phyloP scores from a whole-genome alignment of 768 basidiomycete species.

The Naganishia kalamii region DNA sequence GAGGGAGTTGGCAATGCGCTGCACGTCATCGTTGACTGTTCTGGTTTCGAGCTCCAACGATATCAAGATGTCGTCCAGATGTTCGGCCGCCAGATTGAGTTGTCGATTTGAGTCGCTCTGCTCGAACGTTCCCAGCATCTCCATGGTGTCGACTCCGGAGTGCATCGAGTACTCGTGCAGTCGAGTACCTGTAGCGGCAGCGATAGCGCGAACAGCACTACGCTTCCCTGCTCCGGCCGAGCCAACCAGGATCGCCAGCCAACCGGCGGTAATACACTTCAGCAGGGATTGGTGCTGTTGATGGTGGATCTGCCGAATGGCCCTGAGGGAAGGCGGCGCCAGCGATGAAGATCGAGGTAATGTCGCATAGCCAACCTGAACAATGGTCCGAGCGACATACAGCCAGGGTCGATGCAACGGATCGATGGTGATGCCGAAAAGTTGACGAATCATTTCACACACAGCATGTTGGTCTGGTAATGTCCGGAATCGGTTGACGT shows the following conservation, averaged over 20 bases:
- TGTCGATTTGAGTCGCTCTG: conserved; percentile 59
- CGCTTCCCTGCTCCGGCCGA: conserved; percentile 71
- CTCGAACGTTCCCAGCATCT: conserved; percentile 92
- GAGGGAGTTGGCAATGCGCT: not conserved
- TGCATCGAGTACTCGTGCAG: conserved; percentile 73
- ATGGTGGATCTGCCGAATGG: conserved; percentile 60
- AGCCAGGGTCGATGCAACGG: conserved; percentile 45
- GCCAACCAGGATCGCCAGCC: conserved; percentile 86
- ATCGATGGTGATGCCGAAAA: conserved; percentile 51
- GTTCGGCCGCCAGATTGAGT: not conserved
- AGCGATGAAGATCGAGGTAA: conserved; percentile 43
- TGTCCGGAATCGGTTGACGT: conserved; percentile 79
- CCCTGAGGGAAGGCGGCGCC: conserved; percentile 46
- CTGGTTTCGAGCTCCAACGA: not conserved
- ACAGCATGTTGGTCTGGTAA: conserved; percentile 56
- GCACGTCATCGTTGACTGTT: not conserved
- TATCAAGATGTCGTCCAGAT: not conserved
- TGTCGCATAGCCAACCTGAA: conserved; percentile 65
- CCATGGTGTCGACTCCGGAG: conserved; percentile 81
- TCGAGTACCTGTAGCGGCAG: conserved; percentile 61
- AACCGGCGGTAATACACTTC: conserved; percentile 65
- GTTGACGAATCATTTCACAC: conserved; percentile 38
- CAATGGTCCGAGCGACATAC: conserved; percentile 32
- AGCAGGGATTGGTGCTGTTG: conserved; percentile 67
- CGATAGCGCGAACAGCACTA: conserved; percentile 61